These are phyloP conservation scores for Aspergillus unguis DNA, from an alignment of 2,329 filamentous ascomycete genomes.

Conservation along the genomic window DNA sequence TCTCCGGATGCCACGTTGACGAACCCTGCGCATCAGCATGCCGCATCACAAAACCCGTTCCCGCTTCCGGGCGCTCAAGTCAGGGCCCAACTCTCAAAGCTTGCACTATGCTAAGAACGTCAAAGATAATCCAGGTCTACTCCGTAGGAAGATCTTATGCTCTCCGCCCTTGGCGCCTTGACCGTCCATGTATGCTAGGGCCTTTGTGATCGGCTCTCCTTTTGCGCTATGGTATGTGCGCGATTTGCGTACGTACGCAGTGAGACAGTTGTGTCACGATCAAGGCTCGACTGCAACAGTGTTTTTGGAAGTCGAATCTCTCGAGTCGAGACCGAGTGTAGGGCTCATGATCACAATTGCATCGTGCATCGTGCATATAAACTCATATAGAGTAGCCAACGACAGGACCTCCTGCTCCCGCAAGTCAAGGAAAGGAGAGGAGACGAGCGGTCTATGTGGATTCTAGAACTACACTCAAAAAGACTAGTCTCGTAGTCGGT, in stretches of 20 bases:
- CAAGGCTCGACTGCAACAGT: no score
- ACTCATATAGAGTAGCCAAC: no score
- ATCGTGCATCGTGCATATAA: no score
- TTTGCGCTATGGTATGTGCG: no score
- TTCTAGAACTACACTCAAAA: background rate
- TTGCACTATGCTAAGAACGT: conserved; percentile 5
- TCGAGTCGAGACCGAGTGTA: no score
- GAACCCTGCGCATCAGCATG: background rate
- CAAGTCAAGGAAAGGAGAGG: background rate
- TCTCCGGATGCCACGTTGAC: conserved; percentile 10
- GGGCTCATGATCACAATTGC: no score
- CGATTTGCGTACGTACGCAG: no score
- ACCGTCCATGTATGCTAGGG: background rate
- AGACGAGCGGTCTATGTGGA: conserved; percentile 5
- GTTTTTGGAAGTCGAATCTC: no score
- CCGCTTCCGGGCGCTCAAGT: background rate
- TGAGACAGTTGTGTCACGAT: no score
- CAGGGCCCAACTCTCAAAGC: background rate
- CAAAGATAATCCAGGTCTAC: background rate
- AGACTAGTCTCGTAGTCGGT: background rate
- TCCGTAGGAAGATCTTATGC: background rate
- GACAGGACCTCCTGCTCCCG: no score
- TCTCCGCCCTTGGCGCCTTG: conserved; percentile 1
- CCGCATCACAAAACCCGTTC: background rate
- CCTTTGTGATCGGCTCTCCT: background rate